phyloP scores from a whole-genome alignment of 2,329 filamentous ascomycete genomes.

The Neophaeococcomyces mojaviensis region DNA sequence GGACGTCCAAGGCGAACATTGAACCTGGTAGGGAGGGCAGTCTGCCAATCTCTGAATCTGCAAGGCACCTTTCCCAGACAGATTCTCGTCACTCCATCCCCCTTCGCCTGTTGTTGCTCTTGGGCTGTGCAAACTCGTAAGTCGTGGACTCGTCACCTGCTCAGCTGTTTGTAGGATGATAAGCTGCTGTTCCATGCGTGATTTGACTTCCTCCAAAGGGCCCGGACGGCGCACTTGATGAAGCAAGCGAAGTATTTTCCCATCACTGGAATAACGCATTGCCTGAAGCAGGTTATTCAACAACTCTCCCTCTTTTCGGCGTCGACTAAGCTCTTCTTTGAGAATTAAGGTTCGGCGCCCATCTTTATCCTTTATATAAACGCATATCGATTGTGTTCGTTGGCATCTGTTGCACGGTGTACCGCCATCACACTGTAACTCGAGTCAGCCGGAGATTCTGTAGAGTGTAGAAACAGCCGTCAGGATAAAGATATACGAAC shows the following conservation, averaged over 20 bases:
- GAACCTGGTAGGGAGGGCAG: slow-evolving; percentile 21
- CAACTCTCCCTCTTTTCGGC: background rate
- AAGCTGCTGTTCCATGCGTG: slow-evolving; percentile 17
- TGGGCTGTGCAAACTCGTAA: background rate
- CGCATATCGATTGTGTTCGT: background rate
- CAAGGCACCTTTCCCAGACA: slow-evolving; percentile 14
- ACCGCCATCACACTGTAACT: background rate
- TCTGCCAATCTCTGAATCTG: slow-evolving; percentile 18
- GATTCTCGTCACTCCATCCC: background rate
- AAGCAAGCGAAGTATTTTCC: slow-evolving; percentile 15
- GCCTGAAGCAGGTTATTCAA: background rate
- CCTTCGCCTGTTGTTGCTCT: background rate
- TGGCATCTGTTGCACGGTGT: background rate
- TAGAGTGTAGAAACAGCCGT: background rate
- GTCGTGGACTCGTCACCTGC: background rate
- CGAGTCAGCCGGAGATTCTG: background rate
- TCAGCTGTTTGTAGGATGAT: background rate
- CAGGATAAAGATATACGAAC: background rate
- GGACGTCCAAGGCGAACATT: slow-evolving; percentile 27
- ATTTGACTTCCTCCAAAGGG: slow-evolving; percentile 24
- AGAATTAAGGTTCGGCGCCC: background rate
- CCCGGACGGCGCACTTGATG: slow-evolving; percentile 26
- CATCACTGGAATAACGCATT: background rate
- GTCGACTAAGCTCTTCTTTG: background rate
- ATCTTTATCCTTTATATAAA: background rate